Conservation (phyloP, 495 filamentous ascomycete genomes). For the Hyphodiscus hymeniophilus region DNA sequence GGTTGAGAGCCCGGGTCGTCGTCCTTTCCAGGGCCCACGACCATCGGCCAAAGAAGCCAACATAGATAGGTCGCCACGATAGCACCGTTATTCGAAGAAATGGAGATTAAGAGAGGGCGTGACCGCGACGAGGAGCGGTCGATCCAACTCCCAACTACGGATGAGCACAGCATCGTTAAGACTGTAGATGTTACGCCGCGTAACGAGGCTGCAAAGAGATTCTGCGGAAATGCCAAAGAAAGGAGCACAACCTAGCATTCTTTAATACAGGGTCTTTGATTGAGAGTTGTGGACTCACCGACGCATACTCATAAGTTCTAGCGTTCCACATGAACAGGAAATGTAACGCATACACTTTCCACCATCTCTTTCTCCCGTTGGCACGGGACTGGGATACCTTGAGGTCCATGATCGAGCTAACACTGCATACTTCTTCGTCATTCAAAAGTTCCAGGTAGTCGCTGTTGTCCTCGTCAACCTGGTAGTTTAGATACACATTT, state of each 20-base stretch:
- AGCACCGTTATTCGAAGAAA: slow-evolving; percentile 34
- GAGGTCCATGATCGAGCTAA: too few relatives aligned
- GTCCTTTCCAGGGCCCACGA: slow-evolving; percentile 20
- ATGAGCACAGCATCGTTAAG: slow-evolving; percentile 9
- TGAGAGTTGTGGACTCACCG: slow-evolving; percentile 19
- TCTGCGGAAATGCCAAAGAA: slow-evolving; percentile 45
- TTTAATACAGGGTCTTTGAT: neutral
- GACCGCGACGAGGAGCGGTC: slow-evolving; percentile 31
- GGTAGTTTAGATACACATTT: too few relatives aligned
- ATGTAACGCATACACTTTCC: slow-evolving; percentile 42
- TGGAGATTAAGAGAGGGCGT: slow-evolving; percentile 28
- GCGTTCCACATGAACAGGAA: slow-evolving; percentile 30
- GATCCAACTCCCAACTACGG: slow-evolving; percentile 38
- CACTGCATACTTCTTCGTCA: too few relatives aligned
- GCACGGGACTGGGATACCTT: too few relatives aligned
- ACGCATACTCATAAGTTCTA: slow-evolving; percentile 31
- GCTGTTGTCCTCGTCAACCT: too few relatives aligned
- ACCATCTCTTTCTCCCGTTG: slow-evolving; percentile 15
- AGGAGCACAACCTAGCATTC: slow-evolving; percentile 41
- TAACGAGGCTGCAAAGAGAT: slow-evolving; percentile 30
- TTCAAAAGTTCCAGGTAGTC: too few relatives aligned
- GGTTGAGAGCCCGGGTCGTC: slow-evolving; percentile 5
- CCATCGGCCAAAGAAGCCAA: slow-evolving; percentile 31
- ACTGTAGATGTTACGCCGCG: slow-evolving; percentile 17
- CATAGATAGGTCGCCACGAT: slow-evolving; percentile 42